phyloP scores from a whole-genome alignment of 345 rosid genomes.

The Lenwebbia sp. region DNA sequence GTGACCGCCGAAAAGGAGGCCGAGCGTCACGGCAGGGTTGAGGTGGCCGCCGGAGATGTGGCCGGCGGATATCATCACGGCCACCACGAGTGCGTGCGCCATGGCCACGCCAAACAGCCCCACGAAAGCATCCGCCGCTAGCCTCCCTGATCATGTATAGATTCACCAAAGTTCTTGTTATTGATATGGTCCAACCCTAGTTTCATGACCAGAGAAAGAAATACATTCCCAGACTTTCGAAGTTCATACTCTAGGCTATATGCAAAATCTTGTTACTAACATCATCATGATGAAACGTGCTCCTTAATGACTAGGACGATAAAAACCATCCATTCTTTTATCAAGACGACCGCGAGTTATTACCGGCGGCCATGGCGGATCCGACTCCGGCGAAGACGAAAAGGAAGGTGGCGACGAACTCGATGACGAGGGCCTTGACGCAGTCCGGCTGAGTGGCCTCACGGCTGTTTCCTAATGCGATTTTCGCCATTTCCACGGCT shows the following conservation, averaged over 20 bases:
- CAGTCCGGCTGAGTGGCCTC: constrained; percentile 62
- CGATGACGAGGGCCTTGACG: constrained; percentile 69
- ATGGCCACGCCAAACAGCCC: constrained; percentile 66
- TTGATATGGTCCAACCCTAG: not conserved
- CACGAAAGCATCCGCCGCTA: constrained; percentile 32
- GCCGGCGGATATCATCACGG: constrained; percentile 79
- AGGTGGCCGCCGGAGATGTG: constrained; percentile 94
- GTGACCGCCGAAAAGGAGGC: constrained; percentile 71
- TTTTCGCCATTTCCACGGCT: constrained; percentile 37
- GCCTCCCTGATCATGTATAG: constrained; percentile 23
- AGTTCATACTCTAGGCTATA: not conserved
- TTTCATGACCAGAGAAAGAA: not conserved
- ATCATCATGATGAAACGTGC: not conserved
- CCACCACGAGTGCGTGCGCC: constrained; percentile 82
- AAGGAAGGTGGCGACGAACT: constrained; percentile 77
- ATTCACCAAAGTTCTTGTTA: not conserved
- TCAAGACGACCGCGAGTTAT: not conserved
- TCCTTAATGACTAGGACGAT: not conserved
- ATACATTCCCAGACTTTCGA: not conserved
- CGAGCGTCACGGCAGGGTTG: constrained; percentile 84
- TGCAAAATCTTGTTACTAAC: not conserved
- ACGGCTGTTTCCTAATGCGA: constrained; percentile 43
- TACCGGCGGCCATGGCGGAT: constrained; percentile 73
- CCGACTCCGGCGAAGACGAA: constrained; percentile 85
- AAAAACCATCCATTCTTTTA: not conserved